A percentile compares a stretch with the other conserved stretches of the same genome.
Conservation (phyloP, 1,284 basidiomycete species). For the Coriolopsis trogii region DNA sequence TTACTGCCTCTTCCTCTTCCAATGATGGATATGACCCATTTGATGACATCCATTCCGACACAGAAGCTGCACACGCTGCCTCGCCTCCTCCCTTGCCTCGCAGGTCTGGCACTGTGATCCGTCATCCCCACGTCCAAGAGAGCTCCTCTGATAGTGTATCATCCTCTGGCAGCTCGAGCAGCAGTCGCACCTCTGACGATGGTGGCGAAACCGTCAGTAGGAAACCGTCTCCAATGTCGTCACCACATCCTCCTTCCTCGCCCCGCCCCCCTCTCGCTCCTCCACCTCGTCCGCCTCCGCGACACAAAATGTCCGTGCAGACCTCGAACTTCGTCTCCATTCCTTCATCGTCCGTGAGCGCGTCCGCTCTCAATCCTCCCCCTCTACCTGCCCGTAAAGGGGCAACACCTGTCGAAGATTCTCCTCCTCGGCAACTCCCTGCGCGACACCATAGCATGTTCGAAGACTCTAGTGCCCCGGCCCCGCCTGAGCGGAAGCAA, state of each 20-base stretch:
- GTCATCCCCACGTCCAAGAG: slow-evolving; percentile 10
- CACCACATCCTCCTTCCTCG: slow-evolving; percentile 18
- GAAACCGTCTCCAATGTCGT: slow-evolving; percentile 17
- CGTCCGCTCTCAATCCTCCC: slow-evolving; percentile 28
- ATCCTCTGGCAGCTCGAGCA: slow-evolving; percentile 14
- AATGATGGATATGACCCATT: slow-evolving; percentile 24
- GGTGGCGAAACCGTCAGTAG: too few relatives aligned
- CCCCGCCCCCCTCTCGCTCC: slow-evolving; percentile 20
- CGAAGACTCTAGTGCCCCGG: slow-evolving; percentile 17
- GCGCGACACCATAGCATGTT: slow-evolving; percentile 20
- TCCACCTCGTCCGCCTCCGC: slow-evolving; percentile 35
- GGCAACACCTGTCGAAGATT: slow-evolving; percentile 23
- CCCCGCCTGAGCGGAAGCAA: slow-evolving; percentile 46
- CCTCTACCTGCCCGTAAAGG: slow-evolving; percentile 35
- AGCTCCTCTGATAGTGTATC: slow-evolving; percentile 22
- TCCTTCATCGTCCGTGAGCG: slow-evolving; percentile 17
- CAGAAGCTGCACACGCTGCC: slow-evolving; percentile 16
- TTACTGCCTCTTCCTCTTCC: slow-evolving; percentile 14
- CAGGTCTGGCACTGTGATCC: slow-evolving; percentile 7
- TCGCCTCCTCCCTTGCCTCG: slow-evolving; percentile 28
- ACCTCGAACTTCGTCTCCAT: slow-evolving; percentile 8
- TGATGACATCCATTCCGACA: slow-evolving; percentile 21
- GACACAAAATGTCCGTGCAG: slow-evolving; percentile 24
- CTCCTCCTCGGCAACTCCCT: slow-evolving; percentile 15
- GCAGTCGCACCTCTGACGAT: slow-evolving; percentile 25